Base-by-base conservation (phyloP, 2,329 filamentous ascomycete species). In the Venturia nashicola region DNA sequence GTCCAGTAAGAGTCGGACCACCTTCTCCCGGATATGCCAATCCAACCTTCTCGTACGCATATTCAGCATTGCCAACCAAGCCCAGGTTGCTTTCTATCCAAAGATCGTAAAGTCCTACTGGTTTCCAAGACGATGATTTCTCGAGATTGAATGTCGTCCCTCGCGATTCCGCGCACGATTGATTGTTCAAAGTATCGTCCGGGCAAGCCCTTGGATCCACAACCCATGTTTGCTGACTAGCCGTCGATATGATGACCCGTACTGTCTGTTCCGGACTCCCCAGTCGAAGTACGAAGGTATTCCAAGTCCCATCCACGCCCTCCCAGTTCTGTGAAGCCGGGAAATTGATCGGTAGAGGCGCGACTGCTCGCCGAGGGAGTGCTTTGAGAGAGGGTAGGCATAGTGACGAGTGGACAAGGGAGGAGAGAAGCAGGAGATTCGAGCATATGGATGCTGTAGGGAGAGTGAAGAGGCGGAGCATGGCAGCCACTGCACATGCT, bases 151-250 rank as follows among this genome's bases (percentile, higher is more conserved):
- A 89, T 14, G 85, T 75, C 59, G 79, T 79, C 14, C 88, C 88
- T 65, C 87, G 81, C 40, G 78, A 77, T 11, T 77, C 72, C 61
- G 74, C 76, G 70, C 88, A 90, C 3, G 65, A 62, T 5, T 66
- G 61, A 51, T 71, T 67, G 57, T 69, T 67, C 65, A 71, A 67
- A 59, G 72, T 71, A 11, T 70, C 68, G n/a, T 68, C 66, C 9
- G 71, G 68, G 66, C 85, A 88, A 64, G 84, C 86, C 65, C 79
- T 77, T 1, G 80, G 76, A 62, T 85, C 79, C 46, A 91, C 77
- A 3, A 84, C 81, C 87, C 87, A 90, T 54, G 87, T 85, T 72
- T 90, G 87, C 43, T 88, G 89, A 51, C 86, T 79, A 14, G 82
- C 80, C 6, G 87, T 91, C 69, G 86, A 90, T 61, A 86, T 79